A percentile compares a stretch with the other conserved stretches of the same genome.
Evolutionary conservation across 2,329 filamentous ascomycete genomes (phyloP).

Genomic region (Annulohypoxylon truncatum): DNA sequence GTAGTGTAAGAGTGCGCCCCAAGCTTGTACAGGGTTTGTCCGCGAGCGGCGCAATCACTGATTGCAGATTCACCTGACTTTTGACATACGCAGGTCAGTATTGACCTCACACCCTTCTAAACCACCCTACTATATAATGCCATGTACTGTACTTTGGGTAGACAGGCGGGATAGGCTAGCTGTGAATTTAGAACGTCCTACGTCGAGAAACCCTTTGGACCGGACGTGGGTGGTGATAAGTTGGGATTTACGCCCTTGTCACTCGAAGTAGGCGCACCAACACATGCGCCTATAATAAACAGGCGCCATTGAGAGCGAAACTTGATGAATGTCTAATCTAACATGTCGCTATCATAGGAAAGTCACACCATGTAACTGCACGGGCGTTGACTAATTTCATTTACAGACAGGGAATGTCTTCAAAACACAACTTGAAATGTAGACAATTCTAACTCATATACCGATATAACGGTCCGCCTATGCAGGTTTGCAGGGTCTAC

Average conservation of each 20-base stretch:
- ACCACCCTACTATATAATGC: slow-evolving; percentile 20
- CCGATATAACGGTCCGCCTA: slow-evolving; percentile 25
- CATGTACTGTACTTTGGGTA: slow-evolving; percentile 24
- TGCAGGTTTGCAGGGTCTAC: slow-evolving; percentile 22
- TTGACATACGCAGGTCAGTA: slow-evolving; percentile 35
- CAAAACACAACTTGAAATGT: not conserved
- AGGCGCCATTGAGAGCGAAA: slow-evolving; percentile 11
- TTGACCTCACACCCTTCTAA: slow-evolving; percentile 35
- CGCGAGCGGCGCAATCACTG: not conserved
- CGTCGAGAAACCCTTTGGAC: slow-evolving; percentile 30
- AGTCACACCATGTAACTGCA: not conserved
- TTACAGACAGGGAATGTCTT: not conserved
- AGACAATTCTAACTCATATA: slow-evolving; percentile 15
- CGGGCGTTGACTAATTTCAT: not conserved
- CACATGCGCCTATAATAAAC: not conserved
- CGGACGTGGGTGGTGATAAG: slow-evolving; percentile 18
- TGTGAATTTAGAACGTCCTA: slow-evolving; percentile 12
- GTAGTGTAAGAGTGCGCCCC: slow-evolving; percentile 18
- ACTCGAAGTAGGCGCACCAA: not conserved
- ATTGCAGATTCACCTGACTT: slow-evolving; percentile 35
- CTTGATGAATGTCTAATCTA: slow-evolving; percentile 8
- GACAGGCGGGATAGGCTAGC: slow-evolving; percentile 8
- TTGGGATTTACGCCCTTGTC: slow-evolving; percentile 10
- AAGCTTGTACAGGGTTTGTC: slow-evolving; percentile 3
- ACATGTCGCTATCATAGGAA: not conserved